These are phyloP conservation scores for Populus pruinosa DNA, from an alignment of 345 rosid species.

Conservation along the genomic window DNA sequence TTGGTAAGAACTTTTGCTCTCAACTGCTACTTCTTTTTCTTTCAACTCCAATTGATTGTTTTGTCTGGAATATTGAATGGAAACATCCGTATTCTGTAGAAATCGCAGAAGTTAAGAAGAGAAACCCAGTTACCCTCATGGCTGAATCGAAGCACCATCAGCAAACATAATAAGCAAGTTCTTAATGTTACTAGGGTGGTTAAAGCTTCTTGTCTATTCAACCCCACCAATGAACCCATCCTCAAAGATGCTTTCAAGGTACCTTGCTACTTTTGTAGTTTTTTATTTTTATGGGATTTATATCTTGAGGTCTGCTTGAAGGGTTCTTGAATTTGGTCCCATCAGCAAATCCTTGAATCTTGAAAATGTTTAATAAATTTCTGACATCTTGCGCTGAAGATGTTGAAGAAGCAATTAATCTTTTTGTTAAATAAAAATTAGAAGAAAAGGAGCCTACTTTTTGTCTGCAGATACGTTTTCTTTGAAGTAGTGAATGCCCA, in stretches of 20 bases:
- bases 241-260: conserved; percentile 56
- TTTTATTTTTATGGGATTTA: neutral
- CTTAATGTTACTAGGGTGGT: conserved; percentile 1
- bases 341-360: neutral
- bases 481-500: neutral
- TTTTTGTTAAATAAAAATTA: no score
- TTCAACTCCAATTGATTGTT: neutral
- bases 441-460: neutral
- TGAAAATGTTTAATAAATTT: neutral
- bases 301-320: neutral
- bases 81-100: neutral
- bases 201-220: conserved; percentile 26
- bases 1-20: neutral
- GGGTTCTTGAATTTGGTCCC: neutral
- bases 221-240: conserved; percentile 45
- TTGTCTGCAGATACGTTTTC: neutral
- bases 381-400: neutral
- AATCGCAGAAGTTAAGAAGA: neutral
- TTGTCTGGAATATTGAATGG: neutral
- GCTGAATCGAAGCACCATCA: neutral
- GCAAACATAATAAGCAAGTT: neutral
- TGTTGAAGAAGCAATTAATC: neutral
- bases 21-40: neutral
- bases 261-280: neutral
- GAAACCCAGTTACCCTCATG: neutral